Evolutionary conservation across 495 filamentous ascomycete species (phyloP), one percentile per base, ranked within the genome.

Genomic region (Echria macrotheca): DNA sequence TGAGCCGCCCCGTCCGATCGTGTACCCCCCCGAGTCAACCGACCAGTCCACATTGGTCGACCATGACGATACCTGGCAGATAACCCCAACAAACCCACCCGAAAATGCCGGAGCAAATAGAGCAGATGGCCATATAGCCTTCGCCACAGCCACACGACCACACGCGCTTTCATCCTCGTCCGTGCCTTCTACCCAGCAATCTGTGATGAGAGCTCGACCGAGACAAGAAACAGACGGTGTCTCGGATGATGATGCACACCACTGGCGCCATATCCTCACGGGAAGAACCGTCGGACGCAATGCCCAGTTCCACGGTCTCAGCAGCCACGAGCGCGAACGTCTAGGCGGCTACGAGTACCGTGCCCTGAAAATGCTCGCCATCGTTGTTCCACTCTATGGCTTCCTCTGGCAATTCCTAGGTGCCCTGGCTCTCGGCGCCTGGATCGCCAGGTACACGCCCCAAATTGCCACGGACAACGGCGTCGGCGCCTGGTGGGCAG

Each of bases 291-390:
- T 84, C 15, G 80, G 82, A 2, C 75, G 86, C 14, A 91, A 91
- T 63, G 82, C 80, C 9, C 82, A 85, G 52, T 89, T 93, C 59
- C 75, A 85, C 58, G 77, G 77, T 25, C 67, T 95, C 11, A 80
- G 78, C 3, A 67, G 72, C 4, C 75, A 76, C 15, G 86, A 95
- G 58, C 77, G 87, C 9, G 82, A 86, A 47, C 68, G 75, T 47
- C 76, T 95, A 4, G 87, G 86, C 19, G 88, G 88, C 1, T 83
- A 81, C 38, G 89, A 95, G 65, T 93, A 93, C 57, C 77, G 79
- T 47, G 87, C 88, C 9, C 73, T 93, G 11, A 79, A 72, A n/a
- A 69, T 90, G 6, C 71, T 96, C 19, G 72, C 81, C 1, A 70
- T 82, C 42, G 62, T 91, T 15, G 86, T 96, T 8, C 82, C 84